Evolutionary conservation across 345 rosid species (phyloP), one percentile per base, ranked within the genome.

Genomic region (Populus davidiana): DNA sequence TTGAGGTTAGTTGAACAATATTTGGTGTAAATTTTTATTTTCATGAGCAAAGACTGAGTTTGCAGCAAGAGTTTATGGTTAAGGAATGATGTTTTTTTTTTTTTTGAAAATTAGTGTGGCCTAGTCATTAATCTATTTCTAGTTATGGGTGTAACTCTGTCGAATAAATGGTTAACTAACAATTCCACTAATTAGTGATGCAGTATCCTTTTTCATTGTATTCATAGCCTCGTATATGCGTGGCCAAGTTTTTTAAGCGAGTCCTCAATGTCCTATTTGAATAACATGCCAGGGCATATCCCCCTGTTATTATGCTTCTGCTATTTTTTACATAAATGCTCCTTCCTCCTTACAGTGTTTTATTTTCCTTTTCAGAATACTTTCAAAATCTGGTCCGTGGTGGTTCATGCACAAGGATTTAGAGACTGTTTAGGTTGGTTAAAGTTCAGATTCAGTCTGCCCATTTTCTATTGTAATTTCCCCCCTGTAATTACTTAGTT

Each of bases 341-440:
- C 35, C n/a, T 36, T 29, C 38, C 12, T 25, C 36, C n/a, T 73
- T 18, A 67, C 72, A n/a, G 25, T 70, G 73, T 39, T 68, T 75
- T 65, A 23, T n/a, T 73, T 71, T 61, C 49, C 65, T 77, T 68
- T 80, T 5, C 85, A 95, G 98, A 81, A 78, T 92, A 75, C 78
- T 81, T 74, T 88, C 90, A 43, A 91, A 77, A 85, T 82, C 86
- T 29, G 99, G 99, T 72, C 98, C 99, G 38, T 95, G 99, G 98
- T 92, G 98, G 98, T 93, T 93, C 90, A 70, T 95, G 87, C 97
- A 93, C 80, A 75, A 41, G 49, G 89, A 88, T 77, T 44, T 80
- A 3, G 84, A 84, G 70, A 81, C 69, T 69, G 59, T 77, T 20
- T 77, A 85, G 88, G 82, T 86, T 64, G 75, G 86, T 49, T 69